These are phyloP conservation scores for Leucaena leucocephala DNA, from an alignment of 306 rosid species.

Conservation along the genomic window DNA sequence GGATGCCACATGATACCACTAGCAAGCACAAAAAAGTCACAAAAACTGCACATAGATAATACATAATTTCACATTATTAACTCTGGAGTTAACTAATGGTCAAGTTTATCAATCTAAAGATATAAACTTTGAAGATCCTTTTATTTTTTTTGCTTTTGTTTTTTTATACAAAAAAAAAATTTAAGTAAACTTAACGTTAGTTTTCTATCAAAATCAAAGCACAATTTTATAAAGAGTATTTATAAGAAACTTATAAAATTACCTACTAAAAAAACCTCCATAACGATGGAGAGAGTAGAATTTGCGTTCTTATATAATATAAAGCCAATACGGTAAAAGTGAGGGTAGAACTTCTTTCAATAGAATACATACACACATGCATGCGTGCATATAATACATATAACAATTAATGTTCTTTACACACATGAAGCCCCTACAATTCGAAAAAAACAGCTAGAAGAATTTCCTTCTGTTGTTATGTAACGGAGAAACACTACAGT, in stretches of 20 bases:
- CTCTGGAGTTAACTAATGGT: not conserved
- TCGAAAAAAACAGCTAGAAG: slow-evolving; percentile 18
- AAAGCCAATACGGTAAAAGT: not conserved
- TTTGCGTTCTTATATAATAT: no score
- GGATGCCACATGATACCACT: not conserved
- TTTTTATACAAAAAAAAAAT: no score
- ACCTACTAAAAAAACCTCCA: no score
- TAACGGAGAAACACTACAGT: slow-evolving; percentile 30
- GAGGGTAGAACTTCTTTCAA: slow-evolving; percentile 12
- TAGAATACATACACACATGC: not conserved
- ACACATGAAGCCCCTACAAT: slow-evolving; percentile 40
- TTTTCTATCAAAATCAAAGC: no score
- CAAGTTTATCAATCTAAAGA: not conserved
- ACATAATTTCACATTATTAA: no score
- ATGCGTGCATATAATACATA: not conserved
- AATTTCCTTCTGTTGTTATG: slow-evolving; percentile 34
- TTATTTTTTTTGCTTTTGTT: no score
- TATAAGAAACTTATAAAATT: no score
- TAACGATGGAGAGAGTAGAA: no score
- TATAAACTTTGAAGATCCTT: not conserved
- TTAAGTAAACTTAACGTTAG: no score
- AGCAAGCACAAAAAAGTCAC: not conserved
- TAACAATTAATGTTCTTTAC: slow-evolving; percentile 41
- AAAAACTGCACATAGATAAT: no score
- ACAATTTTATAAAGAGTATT: no score